phyloP scores from a whole-genome alignment of 352 stramenopile genomes.

The Pythium aristosporum region DNA sequence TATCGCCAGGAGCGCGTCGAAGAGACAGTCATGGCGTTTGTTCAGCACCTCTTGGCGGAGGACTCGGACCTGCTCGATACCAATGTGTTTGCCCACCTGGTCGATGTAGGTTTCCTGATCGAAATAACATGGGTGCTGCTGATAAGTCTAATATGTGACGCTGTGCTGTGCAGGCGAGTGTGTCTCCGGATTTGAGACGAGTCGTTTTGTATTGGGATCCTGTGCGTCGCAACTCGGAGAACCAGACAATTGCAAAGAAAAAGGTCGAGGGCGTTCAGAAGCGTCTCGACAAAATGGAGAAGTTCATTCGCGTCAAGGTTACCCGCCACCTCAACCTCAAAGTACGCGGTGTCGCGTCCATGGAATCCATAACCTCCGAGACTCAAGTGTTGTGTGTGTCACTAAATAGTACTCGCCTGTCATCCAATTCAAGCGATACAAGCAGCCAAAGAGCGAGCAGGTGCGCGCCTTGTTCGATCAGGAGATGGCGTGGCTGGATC shows the following conservation, averaged over 20 bases:
- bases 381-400: not conserved
- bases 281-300: constrained; percentile 58
- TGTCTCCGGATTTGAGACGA: constrained; percentile 61
- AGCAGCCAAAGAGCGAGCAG: constrained; percentile 60
- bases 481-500: constrained; percentile 80
- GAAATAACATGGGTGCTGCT: no score
- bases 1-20: constrained; percentile 76
- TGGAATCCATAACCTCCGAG: not conserved
- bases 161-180: constrained; percentile 43
- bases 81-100: constrained; percentile 64
- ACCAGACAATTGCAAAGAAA: constrained; percentile 74
- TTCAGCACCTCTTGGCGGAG: constrained; percentile 68
- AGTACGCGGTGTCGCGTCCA: constrained; percentile 28
- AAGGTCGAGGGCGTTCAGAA: constrained; percentile 67
- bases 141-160: not conserved
- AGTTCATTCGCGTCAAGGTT: constrained; percentile 67
- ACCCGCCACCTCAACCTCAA: constrained; percentile 81
- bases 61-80: constrained; percentile 56
- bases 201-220: constrained; percentile 78
- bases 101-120: constrained; percentile 42
- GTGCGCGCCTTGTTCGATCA: constrained; percentile 61
- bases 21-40: constrained; percentile 58
- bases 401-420: constrained; percentile 62
- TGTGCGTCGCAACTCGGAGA: constrained; percentile 59
- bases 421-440: constrained; percentile 76